Evolutionary conservation across 2,329 filamentous ascomycete genomes (phyloP), one percentile per base, ranked within the genome.

Genomic region (Stemphylium beticola): DNA sequence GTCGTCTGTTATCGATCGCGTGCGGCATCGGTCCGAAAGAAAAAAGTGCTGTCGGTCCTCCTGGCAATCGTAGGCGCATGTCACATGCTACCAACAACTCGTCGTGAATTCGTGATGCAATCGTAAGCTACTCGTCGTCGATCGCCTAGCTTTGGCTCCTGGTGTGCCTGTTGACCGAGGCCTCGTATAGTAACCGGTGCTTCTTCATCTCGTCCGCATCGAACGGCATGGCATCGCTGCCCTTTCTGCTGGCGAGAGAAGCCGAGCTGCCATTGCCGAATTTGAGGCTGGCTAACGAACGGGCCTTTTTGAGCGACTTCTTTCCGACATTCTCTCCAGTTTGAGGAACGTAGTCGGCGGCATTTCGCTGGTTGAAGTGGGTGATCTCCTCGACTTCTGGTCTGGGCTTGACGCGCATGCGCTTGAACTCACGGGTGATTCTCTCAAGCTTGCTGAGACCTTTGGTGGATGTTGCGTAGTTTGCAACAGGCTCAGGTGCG

Each of bases 391-490:
- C 78, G n/a, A 84, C 77, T 36, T 84, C 79, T 4, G 76, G 77
- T 55, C 78, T 78, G 42, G 79, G 80, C 47, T 83, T 76, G 45
- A 74, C 82, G 41, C 82, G 82, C 71, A 87, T 85, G 61, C 82
- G 82, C 58, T 80, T 82, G 58, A 87, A 76, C 60, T 86, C 85
- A 33, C 82, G 79, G 10, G 83, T 82, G 55, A 87, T 81, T 63
- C 82, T 82, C 73, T 87, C 85, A 10, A 87, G 74, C n/a, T 80
- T 78, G 40, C 82, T 85, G 24, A 68, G 61, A n/a, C 69, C 66
- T 52, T 74, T 75, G n/a, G 55, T 41, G 12, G 64, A 17, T 26
- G 62, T 29, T 40, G 65, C 60, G 12, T 58, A 61, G 24, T 59
- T 64, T 15, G 58, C 20, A 24, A 61, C 58, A 4, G 65, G 56